Base-by-base conservation (phyloP, 129 eudicot genomes). In the Lactuca sativa region DNA sequence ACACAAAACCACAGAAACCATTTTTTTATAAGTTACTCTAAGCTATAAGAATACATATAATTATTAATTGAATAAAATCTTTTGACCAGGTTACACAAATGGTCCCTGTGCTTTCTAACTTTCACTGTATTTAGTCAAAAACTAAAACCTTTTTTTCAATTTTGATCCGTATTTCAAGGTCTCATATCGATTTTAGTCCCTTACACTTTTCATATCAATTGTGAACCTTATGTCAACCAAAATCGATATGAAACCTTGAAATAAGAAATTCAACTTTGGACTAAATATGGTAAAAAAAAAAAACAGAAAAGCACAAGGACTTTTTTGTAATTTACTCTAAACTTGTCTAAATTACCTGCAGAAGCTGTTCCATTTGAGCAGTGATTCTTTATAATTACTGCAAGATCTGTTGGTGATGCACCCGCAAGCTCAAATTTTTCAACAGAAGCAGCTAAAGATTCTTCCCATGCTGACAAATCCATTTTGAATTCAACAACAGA, bases 371-470 rank as follows among this genome's bases (percentile, higher is more conserved):
- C 87, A 67, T 87, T 89, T 32, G 98, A 89, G 81, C 91, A 85
- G 71, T 93, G 98, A 31, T 93, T 93, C 90, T 93, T 93, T 66
- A 93, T 71, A 79, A 93, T 89, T 4, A 89, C 98, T 32, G 92
- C 91, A 41, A 93, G 79, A 72, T 93, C 98, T 0, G 96, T 86
- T 18, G 80, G 64, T 33, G 96, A 93, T 64, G 88, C 95, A 59
- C 98, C 98, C 51, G 88, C 95, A 63, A 89, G 95, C 56, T 87
- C 96, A 77, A 86, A 93, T 75, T 89, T 93, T 60, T 93, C 98
- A 67, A 93, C 86, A 14, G 96, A 82, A 72, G 89, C 98, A 80
- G 91, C 98, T 71, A 93, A 74, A 74, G 96, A 93, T 69, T 93
- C 98, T 78, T 93, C 98, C 95, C 92, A 93, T 59, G 92, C 83